A percentile compares a stretch with the other conserved stretches of the same genome.
phyloP scores from a whole-genome alignment of 805 yeast species.

The Grigorovia transvaalensis region DNA sequence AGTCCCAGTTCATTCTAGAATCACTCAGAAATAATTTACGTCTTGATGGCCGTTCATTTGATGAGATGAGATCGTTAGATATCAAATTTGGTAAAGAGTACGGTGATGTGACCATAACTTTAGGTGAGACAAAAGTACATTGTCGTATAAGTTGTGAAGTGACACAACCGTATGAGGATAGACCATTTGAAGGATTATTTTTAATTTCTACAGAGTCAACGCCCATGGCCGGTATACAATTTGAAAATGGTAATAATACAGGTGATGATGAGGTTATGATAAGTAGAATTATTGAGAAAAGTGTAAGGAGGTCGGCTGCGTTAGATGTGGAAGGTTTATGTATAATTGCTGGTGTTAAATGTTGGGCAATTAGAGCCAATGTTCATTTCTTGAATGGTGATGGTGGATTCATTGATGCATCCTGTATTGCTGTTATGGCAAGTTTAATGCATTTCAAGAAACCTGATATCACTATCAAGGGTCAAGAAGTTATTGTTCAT shows the following conservation, averaged over 20 bases:
- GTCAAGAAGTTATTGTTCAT: constrained; percentile 57
- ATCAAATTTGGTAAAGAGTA: constrained; percentile 57
- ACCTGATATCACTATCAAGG: constrained; percentile 70
- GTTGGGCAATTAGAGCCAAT: constrained; percentile 88
- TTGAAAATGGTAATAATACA: constrained; percentile 58
- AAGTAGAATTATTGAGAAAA: constrained; percentile 78
- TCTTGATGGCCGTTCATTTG: constrained; percentile 57
- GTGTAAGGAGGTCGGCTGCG: constrained; percentile 83
- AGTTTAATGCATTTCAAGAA: constrained; percentile 73
- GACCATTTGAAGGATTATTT: constrained; percentile 90
- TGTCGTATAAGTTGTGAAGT: constrained; percentile 61
- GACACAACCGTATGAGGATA: constrained; percentile 71
- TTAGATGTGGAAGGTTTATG: constrained; percentile 84
- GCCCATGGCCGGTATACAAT: constrained; percentile 81
- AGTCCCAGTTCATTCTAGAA: constrained; percentile 49
- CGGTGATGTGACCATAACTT: constrained; percentile 68
- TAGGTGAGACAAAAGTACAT: constrained; percentile 56
- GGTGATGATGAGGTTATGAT: constrained; percentile 76
- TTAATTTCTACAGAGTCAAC: constrained; percentile 75
- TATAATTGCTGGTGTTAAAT: constrained; percentile 79
- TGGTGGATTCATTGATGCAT: constrained; percentile 86
- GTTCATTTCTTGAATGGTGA: constrained; percentile 82
- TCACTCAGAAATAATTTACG: constrained; percentile 55
- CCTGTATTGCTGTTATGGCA: constrained; percentile 83
- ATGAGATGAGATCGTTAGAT: constrained; percentile 55